Conservation (phyloP, 345 rosid genomes). For the Salix arbutifolia region DNA sequence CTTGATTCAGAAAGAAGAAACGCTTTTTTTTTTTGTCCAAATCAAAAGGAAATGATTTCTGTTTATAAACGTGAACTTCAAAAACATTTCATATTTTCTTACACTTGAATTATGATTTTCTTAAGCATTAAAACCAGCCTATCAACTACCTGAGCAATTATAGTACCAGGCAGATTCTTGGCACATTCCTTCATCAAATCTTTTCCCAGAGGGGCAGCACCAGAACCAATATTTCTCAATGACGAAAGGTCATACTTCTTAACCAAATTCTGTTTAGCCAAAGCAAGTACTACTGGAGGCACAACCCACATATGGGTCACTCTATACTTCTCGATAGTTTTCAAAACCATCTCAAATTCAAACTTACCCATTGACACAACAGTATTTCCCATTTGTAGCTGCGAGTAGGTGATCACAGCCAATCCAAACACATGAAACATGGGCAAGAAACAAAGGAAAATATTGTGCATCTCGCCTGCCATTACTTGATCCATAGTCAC, state of each 20-base stretch:
- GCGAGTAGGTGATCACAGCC: not conserved
- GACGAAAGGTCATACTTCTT: not conserved
- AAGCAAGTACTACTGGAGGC: not conserved
- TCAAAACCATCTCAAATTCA: not conserved
- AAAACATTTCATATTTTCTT: not conserved
- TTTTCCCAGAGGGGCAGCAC: not conserved
- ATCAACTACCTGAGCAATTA: not conserved
- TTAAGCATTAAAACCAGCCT: not conserved
- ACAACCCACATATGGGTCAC: not conserved
- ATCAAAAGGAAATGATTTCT: not conserved
- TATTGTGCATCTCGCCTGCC: not conserved
- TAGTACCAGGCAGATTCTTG: not conserved
- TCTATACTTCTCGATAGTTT: not conserved
- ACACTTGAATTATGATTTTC: not conserved
- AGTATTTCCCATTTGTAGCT: not conserved
- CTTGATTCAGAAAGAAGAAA: constrained; percentile 23
- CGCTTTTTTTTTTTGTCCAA: not conserved
- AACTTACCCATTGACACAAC: not conserved
- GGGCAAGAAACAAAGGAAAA: not conserved
- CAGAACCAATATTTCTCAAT: not conserved
- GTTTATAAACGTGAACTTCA: not conserved
- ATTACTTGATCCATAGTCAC: not conserved
- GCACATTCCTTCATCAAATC: not conserved
- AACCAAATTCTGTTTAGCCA: not conserved
- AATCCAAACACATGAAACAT: not conserved